These are phyloP conservation scores for Auricularia auricula-judae DNA, from an alignment of 768 basidiomycete genomes.

Conservation along the genomic window DNA sequence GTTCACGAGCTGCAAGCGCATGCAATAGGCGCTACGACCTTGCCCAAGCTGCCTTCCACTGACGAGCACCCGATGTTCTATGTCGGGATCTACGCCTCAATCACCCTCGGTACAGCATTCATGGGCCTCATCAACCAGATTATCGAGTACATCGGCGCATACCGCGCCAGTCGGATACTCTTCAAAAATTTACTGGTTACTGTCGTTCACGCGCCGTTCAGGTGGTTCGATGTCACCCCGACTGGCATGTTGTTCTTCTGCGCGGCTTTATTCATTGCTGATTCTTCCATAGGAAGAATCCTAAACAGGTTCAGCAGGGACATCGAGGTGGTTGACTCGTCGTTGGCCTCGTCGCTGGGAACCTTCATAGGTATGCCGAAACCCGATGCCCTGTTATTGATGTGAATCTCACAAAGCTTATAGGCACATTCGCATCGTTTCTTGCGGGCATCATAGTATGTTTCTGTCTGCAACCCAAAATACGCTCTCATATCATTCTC, in stretches of 20 bases:
- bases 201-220: constrained; percentile 74
- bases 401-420: not conserved
- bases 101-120: constrained; percentile 11
- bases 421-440: constrained; percentile 7
- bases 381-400: too few relatives aligned
- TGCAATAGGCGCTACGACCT: not conserved
- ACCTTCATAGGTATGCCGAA: constrained; percentile 27
- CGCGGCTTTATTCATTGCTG: too few relatives aligned
- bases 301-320: constrained; percentile 20
- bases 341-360: constrained; percentile 32
- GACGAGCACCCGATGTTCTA: constrained; percentile 17
- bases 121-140: constrained; percentile 10
- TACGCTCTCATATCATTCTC: not conserved
- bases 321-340: constrained; percentile 13
- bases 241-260: not conserved
- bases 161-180: constrained; percentile 26
- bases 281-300: constrained; percentile 8
- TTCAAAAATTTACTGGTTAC: constrained; percentile 48
- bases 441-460: constrained; percentile 7
- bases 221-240: constrained; percentile 16
- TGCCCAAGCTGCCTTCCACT: constrained; percentile 9
- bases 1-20: not conserved
- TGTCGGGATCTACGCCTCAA: constrained; percentile 11
- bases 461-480: not conserved
- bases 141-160: constrained; percentile 36